Evolutionary conservation across 345 rosid species (phyloP).

Genomic region (Theobroma cacao): DNA sequence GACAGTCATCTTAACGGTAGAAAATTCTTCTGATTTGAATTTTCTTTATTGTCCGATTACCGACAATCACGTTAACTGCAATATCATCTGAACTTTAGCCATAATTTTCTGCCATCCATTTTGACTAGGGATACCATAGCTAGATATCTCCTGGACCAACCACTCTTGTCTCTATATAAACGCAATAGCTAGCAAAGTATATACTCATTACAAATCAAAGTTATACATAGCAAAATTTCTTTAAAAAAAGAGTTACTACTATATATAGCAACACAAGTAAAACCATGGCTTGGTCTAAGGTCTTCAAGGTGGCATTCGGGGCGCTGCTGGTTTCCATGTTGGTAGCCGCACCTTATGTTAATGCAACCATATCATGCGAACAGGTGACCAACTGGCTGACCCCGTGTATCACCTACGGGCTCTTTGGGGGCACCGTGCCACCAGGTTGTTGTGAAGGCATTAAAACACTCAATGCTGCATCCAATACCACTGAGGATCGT

Average conservation of each 20-base stretch:
- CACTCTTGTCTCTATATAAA: no score
- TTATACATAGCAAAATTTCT: no score
- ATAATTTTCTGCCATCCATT: not conserved
- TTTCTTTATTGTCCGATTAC: not conserved
- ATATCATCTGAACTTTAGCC: not conserved
- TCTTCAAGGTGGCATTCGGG: not conserved
- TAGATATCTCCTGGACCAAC: no score
- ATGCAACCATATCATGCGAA: constrained; percentile 25
- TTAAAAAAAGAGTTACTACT: no score
- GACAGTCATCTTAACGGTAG: not conserved
- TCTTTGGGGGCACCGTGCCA: constrained; percentile 17
- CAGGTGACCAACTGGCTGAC: constrained; percentile 18
- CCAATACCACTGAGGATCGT: constrained; percentile 20
- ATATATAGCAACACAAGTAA: not conserved
- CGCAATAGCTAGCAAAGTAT: no score
- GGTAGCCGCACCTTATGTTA: not conserved
- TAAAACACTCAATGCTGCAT: constrained; percentile 9
- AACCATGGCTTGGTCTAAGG: not conserved
- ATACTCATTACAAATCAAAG: no score
- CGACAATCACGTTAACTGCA: not conserved
- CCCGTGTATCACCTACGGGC: constrained; percentile 24
- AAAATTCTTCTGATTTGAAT: not conserved
- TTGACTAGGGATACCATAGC: not conserved
- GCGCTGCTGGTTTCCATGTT: not conserved
- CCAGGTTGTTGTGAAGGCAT: constrained; percentile 23